These are phyloP conservation scores for Stromatinia cepivora DNA, from an alignment of 2,329 filamentous ascomycete genomes.

Conservation along the genomic window DNA sequence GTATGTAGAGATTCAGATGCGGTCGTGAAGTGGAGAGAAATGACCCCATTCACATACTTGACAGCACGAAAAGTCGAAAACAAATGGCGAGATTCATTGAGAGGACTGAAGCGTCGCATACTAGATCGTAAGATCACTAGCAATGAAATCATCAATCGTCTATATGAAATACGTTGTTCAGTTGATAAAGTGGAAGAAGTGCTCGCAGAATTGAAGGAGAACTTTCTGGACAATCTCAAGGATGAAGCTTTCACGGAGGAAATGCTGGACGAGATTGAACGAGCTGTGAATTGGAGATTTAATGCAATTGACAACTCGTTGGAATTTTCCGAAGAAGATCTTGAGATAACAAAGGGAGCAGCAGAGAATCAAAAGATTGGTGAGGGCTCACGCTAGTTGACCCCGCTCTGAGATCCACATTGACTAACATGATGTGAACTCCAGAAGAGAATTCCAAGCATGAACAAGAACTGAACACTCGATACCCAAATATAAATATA, in stretches of 20 bases:
- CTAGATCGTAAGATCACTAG: not conserved
- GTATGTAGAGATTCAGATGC: not conserved
- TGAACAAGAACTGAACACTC: not conserved
- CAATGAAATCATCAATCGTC: not conserved
- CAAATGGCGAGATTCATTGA: not conserved
- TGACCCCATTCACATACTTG: not conserved
- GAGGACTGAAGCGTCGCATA: not conserved
- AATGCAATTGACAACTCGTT: not conserved
- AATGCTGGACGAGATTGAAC: not conserved
- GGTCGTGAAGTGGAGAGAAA: not conserved
- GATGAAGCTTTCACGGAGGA: not conserved
- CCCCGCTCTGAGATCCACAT: not conserved
- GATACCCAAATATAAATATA: not conserved
- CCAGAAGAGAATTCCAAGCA: not conserved
- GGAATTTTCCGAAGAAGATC: not conserved
- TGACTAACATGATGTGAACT: not conserved
- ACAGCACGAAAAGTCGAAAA: not conserved
- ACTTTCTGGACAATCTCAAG: not conserved
- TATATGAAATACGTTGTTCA: not conserved
- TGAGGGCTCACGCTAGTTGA: not conserved
- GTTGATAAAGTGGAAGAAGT: slow-evolving; percentile 12
- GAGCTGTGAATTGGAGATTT: not conserved
- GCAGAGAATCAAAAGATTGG: not conserved
- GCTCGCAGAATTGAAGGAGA: not conserved
- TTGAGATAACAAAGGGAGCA: not conserved